Conservation (phyloP, 2,329 filamentous ascomycete genomes). For the Chaetomiaceae sp. region DNA sequence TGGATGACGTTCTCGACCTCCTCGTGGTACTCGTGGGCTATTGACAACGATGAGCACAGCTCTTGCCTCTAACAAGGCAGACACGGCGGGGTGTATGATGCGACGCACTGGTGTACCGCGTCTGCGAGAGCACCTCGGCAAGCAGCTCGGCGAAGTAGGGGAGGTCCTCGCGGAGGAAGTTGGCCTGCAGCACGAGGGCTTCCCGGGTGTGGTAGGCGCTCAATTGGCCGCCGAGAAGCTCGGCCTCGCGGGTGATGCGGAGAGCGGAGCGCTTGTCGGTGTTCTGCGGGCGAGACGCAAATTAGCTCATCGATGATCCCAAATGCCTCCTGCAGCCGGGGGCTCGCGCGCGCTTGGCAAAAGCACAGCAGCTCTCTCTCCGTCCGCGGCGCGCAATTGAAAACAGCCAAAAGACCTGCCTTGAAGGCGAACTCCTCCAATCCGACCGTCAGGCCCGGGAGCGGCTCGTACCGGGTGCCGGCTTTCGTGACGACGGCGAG, state of each 20-base stretch:
- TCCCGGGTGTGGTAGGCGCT: slow-evolving; percentile 84
- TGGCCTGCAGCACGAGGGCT: slow-evolving; percentile 85
- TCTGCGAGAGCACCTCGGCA: slow-evolving; percentile 81
- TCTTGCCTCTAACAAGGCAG: background rate
- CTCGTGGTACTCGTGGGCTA: slow-evolving; percentile 87
- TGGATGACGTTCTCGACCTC: slow-evolving; percentile 73
- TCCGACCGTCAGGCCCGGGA: slow-evolving; percentile 82
- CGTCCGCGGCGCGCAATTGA: slow-evolving; percentile 6
- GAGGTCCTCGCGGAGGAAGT: slow-evolving; percentile 90
- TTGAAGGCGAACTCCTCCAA: slow-evolving; percentile 97
- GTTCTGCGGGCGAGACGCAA: slow-evolving; percentile 51
- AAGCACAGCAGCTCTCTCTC: slow-evolving; percentile 8
- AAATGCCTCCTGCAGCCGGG: too few species aligned
- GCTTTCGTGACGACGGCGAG: slow-evolving; percentile 90
- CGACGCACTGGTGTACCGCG: slow-evolving; percentile 71
- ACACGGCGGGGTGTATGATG: slow-evolving; percentile 10
- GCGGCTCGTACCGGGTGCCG: slow-evolving; percentile 84
- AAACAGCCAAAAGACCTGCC: slow-evolving; percentile 43
- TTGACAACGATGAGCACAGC: slow-evolving; percentile 15
- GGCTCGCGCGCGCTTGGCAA: too few species aligned
- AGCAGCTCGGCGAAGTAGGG: slow-evolving; percentile 97
- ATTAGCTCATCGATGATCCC: slow-evolving; percentile 49
- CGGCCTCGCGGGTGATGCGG: slow-evolving; percentile 88
- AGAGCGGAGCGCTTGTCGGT: slow-evolving; percentile 83
- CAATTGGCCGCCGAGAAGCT: slow-evolving; percentile 90